A percentile compares a stretch with the other conserved stretches of the same genome.
Evolutionary conservation across 169 alveolate genomes (phyloP).

Genomic region (Plasmodium vivax): DNA sequence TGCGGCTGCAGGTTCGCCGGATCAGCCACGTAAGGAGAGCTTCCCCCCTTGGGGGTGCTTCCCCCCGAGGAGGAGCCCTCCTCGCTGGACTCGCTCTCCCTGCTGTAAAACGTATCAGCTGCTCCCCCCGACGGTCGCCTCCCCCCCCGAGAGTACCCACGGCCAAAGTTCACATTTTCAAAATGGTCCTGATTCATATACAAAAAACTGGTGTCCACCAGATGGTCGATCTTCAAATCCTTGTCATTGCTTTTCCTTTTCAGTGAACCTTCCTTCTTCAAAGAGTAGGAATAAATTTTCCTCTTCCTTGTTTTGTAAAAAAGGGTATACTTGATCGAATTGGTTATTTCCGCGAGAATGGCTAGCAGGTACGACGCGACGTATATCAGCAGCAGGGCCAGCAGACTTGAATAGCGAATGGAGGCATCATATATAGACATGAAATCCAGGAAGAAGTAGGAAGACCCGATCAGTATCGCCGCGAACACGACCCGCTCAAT

Average conservation of each 20-base stretch:
- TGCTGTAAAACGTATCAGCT: not conserved
- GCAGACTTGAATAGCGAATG: constrained; percentile 20
- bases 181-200: constrained; percentile 21
- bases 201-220: constrained; percentile 39
- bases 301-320: constrained; percentile 40
- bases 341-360: constrained; percentile 20
- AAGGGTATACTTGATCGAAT: constrained; percentile 29
- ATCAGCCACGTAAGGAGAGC: not conserved
- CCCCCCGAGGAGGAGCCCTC: not conserved
- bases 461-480: not conserved
- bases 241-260: constrained; percentile 15
- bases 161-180: not conserved
- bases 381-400: constrained; percentile 14
- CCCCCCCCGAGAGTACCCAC: not conserved
- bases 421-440: constrained; percentile 25
- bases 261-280: constrained; percentile 5
- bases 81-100: not conserved
- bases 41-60: not conserved
- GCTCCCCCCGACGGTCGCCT: not conserved
- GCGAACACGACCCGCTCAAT: constrained; percentile 17
- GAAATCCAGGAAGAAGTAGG: constrained; percentile 28
- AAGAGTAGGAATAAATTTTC: constrained; percentile 13
- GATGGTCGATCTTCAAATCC: constrained; percentile 3
- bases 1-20: not conserved
- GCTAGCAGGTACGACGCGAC: constrained; percentile 16